Evolutionary conservation across 1,284 basidiomycete genomes (phyloP).

Genomic region (Marasmius fiardii): DNA sequence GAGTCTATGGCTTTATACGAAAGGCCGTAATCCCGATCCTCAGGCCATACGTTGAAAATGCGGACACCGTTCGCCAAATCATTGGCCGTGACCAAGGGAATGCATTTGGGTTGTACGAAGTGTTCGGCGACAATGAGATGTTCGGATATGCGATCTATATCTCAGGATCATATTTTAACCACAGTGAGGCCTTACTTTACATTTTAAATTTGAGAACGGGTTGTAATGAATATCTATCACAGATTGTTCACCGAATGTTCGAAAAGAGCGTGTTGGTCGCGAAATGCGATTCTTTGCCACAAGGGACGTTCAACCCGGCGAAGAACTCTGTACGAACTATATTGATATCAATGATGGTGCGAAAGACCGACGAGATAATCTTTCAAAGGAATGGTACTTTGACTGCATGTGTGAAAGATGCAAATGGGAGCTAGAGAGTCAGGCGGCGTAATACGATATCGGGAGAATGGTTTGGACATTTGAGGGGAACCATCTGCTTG

Average conservation of each 20-base stretch:
- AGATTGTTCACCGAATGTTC: conserved; percentile 61
- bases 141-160: conserved; percentile 62
- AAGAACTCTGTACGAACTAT: conserved; percentile 60
- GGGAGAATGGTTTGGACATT: not conserved
- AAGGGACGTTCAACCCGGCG: conserved; percentile 39
- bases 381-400: conserved; percentile 51
- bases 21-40: conserved; percentile 31
- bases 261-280: conserved; percentile 46
- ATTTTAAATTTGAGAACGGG: not conserved
- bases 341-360: conserved; percentile 39
- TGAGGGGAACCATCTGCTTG: not conserved
- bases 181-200: conserved; percentile 35
- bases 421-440: conserved; percentile 20
- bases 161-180: conserved; percentile 64
- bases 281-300: conserved; percentile 47
- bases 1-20: conserved; percentile 44
- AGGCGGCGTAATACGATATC: not conserved
- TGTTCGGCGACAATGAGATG: conserved; percentile 52
- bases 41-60: conserved; percentile 33
- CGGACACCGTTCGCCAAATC: conserved; percentile 42
- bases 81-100: conserved; percentile 62
- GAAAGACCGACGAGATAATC: conserved; percentile 32
- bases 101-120: conserved; percentile 65
- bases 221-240: conserved; percentile 3
- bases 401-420: conserved; percentile 47